Evolutionary conservation across 2,329 filamentous ascomycete species (phyloP), one percentile per base, ranked within the genome.

Genomic region (Colletotrichum acutatum): DNA sequence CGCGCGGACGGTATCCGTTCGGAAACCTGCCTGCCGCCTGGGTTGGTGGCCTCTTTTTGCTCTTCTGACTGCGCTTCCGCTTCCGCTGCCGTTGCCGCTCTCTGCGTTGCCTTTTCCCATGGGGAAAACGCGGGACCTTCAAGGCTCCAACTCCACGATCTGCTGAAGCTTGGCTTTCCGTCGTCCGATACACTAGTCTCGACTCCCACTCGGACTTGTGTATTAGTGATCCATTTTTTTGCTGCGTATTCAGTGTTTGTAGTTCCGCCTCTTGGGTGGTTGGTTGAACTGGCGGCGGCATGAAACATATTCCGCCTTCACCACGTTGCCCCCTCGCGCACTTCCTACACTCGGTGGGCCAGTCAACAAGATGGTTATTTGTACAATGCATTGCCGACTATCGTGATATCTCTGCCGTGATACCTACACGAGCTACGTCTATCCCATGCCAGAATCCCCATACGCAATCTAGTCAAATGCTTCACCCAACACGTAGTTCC

Each of bases 101-200:
- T 49, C 16, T 30, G 22, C 63, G 14, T 57, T 53, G 37, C 5
- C 26, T 42, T 72, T 65, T 66, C 69, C 70, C 70, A 65, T 70
- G 70, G 70, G 70, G 70, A 70, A 70, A 57, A 30, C 37, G 37
- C 37, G 37, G 37, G 37, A 7, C 37, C 37, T 32, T 42, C 28
- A 14, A 3, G 9, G 2, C 26, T 24, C 49, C 58, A 68, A 65
- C 70, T 72, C 65, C 69, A 72, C 69, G 69, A 72, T 72, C 69
- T 68, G 54, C 60, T 37, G 37, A 19, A 19, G 66, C 70, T 72
- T 72, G 70, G 66, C 70, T 65, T 66, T 26, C 34, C 37, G 37
- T 42, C 37, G 37, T 42, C 5, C 66, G 66, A 72, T 72, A 72
- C 54, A 37, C 60, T 70, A 60, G 53, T 42, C 14, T 42, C 37